These are phyloP conservation scores for Tetrahymena malaccensis DNA, from an alignment of 73 alveolate genomes.

Conservation along the genomic window DNA sequence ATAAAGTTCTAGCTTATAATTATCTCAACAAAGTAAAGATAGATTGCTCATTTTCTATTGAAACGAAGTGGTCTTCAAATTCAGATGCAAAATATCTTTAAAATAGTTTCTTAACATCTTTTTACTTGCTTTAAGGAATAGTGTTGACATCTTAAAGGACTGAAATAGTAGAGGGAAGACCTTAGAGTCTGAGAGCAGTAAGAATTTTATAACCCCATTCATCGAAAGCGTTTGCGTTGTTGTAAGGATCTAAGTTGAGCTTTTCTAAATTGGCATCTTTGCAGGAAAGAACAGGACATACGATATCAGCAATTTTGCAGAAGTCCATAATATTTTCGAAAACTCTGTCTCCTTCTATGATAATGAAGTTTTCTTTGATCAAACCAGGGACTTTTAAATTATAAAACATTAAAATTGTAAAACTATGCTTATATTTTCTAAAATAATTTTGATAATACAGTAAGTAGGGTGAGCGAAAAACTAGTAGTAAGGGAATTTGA, in stretches of 20 bases:
- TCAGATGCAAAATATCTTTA: constrained; percentile 85
- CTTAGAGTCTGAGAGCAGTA: constrained; percentile 82
- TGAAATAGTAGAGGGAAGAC: constrained; percentile 83
- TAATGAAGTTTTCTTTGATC: constrained; percentile 7
- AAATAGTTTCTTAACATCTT: constrained; percentile 78
- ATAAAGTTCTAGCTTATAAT: constrained; percentile 52
- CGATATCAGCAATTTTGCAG: constrained; percentile 85
- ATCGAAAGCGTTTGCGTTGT: constrained; percentile 86
- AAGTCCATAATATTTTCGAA: constrained; percentile 59
- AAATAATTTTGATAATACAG: neutral
- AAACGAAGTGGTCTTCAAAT: constrained; percentile 65
- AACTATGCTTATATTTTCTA: neutral
- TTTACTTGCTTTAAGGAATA: constrained; percentile 62
- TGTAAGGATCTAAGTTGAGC: constrained; percentile 87
- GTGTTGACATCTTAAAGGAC: constrained; percentile 74
- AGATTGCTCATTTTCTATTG: constrained; percentile 55
- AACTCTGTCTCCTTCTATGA: constrained; percentile 23
- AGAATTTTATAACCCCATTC: constrained; percentile 84
- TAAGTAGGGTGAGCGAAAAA: neutral
- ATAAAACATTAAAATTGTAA: neutral
- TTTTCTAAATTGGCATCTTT: constrained; percentile 65
- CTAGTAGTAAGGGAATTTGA: constrained; percentile 7
- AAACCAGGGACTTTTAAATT: constrained; percentile 5
- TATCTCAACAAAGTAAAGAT: constrained; percentile 61
- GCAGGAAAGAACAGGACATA: constrained; percentile 79